Evolutionary conservation across 768 basidiomycete genomes (phyloP).

Genomic region (Megacollybia marginata): DNA sequence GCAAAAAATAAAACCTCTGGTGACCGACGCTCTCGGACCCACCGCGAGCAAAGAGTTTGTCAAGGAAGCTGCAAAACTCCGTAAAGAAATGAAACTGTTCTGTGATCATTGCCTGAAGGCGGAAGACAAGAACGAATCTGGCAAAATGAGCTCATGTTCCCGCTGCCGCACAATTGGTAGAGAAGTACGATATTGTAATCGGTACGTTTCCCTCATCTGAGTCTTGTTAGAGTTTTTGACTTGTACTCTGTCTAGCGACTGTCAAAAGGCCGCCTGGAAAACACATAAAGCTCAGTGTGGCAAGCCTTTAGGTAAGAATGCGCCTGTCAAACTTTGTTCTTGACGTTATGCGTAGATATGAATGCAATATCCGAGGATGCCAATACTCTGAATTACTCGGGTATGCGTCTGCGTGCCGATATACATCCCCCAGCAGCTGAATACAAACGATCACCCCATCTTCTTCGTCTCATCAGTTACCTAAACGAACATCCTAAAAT

Average conservation of each 20-base stretch:
- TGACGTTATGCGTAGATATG: background rate
- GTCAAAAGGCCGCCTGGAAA: conserved; percentile 7
- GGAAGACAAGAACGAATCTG: conserved; percentile 5
- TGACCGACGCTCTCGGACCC: background rate
- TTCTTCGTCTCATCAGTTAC: conserved; percentile 5
- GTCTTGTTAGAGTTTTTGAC: background rate
- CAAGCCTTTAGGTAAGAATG: conserved; percentile 3
- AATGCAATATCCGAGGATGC: background rate
- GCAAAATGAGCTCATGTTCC: conserved; percentile 6
- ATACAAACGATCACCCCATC: conserved; percentile 4
- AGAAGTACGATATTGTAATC: conserved; percentile 7
- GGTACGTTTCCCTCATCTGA: background rate
- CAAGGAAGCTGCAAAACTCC: conserved; percentile 4
- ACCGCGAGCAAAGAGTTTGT: conserved; percentile 1
- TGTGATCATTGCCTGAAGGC: conserved; percentile 8
- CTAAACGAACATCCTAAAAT: conserved; percentile 4
- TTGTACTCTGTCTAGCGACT: conserved; percentile 1
- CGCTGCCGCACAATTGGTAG: conserved; percentile 6
- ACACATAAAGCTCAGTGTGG: conserved; percentile 5
- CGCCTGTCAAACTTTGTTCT: background rate
- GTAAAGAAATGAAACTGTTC: conserved; percentile 10
- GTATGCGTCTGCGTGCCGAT: background rate
- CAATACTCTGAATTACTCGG: background rate
- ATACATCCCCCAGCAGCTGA: conserved; percentile 2
- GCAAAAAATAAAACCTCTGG: background rate